A percentile compares a stretch with the other conserved stretches of the same genome.
phyloP scores from a whole-genome alignment of 768 basidiomycete species.

The Lyophyllum atratum region DNA sequence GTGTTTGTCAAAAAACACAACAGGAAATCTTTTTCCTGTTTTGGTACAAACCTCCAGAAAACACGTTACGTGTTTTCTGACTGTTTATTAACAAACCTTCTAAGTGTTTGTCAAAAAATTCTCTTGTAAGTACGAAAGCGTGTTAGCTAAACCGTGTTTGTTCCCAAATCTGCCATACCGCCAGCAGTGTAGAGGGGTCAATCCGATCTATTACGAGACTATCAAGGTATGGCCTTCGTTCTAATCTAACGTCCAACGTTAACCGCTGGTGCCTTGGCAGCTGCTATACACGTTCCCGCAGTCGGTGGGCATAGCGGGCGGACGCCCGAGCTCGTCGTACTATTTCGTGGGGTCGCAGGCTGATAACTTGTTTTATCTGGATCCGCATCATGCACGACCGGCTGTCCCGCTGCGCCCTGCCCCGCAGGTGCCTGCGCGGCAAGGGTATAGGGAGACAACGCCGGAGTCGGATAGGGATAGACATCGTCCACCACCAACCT shows the following conservation, averaged over 20 bases:
- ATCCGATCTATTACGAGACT: constrained; percentile 91
- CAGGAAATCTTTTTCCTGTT: too few species aligned
- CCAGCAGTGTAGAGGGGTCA: constrained; percentile 75
- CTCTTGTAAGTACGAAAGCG: too few species aligned
- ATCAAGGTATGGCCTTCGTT: too few species aligned
- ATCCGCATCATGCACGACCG: constrained; percentile 78
- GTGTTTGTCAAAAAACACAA: too few species aligned
- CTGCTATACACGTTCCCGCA: constrained; percentile 91
- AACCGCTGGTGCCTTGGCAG: constrained; percentile 37
- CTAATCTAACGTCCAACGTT: too few species aligned
- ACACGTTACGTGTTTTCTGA: too few species aligned
- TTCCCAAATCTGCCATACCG: too few species aligned
- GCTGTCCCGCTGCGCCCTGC: constrained; percentile 67
- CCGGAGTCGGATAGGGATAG: constrained; percentile 7
- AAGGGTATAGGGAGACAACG: constrained; percentile 14
- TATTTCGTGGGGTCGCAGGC: constrained; percentile 96
- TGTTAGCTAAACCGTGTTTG: too few species aligned
- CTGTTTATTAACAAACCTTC: too few species aligned
- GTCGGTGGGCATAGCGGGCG: constrained; percentile 95
- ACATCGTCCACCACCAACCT: constrained; percentile 11
- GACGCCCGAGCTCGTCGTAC: constrained; percentile 94
- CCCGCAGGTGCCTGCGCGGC: constrained; percentile 19
- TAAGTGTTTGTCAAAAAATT: too few species aligned
- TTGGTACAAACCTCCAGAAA: too few species aligned
- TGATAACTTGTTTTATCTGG: constrained; percentile 82